phyloP scores from a whole-genome alignment of 106 monocot species.

The Dioscorea zingiberensis region DNA sequence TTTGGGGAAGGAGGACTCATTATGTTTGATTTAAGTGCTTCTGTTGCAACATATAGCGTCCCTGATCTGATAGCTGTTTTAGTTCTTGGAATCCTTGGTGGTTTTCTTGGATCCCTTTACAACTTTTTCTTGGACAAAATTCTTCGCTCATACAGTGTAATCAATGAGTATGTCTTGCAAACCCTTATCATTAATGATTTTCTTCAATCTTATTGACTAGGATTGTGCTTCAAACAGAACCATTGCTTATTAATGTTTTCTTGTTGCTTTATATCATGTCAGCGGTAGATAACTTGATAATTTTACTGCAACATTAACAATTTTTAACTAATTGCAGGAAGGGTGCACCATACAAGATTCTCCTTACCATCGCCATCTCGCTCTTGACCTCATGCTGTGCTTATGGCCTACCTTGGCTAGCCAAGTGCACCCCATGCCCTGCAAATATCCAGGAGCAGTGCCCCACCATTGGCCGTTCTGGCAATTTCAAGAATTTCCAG shows the following conservation, averaged over 20 bases:
- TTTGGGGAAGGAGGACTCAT: constrained; percentile 92
- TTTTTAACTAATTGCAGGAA: constrained; percentile 40
- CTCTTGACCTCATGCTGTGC: constrained; percentile 75
- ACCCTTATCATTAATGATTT: neutral
- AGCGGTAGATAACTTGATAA: neutral
- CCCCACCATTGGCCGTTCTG: constrained; percentile 67
- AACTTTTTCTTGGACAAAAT: constrained; percentile 75
- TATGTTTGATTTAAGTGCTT: constrained; percentile 89
- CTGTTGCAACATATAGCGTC: constrained; percentile 38
- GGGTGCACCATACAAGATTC: constrained; percentile 69
- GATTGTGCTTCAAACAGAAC: neutral
- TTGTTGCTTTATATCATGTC: neutral
- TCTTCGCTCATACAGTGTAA: constrained; percentile 76
- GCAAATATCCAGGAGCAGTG: constrained; percentile 36
- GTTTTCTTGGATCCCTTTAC: constrained; percentile 76
- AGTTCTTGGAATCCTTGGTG: constrained; percentile 74
- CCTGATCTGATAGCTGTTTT: constrained; percentile 63
- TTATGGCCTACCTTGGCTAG: constrained; percentile 88
- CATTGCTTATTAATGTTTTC: neutral
- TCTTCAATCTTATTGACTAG: neutral
- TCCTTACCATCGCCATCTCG: constrained; percentile 61
- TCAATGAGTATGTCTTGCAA: constrained; percentile 64
- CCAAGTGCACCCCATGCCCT: constrained; percentile 67
- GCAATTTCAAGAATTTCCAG: constrained; percentile 84
- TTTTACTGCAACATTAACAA: neutral